A percentile compares a stretch with the other conserved stretches of the same genome.
Conservation (phyloP, 2,329 filamentous ascomycete species). For the Didymella exigua region DNA sequence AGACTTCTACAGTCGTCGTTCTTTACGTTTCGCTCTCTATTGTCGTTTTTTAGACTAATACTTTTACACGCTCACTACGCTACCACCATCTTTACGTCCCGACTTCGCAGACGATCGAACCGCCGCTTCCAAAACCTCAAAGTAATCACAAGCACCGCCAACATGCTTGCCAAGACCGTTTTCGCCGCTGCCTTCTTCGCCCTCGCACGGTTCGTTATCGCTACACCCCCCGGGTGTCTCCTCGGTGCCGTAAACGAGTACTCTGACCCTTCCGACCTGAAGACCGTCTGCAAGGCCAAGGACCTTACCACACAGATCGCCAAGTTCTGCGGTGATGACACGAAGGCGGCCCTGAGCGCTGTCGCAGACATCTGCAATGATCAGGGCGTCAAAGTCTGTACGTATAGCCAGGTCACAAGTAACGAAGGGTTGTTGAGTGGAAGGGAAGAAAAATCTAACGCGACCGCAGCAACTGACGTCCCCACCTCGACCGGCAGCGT, state of each 20-base stretch:
- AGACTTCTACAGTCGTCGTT: conserved; percentile 21
- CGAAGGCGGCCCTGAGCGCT: conserved; percentile 32
- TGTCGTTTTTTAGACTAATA: conserved; percentile 27
- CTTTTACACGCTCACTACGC: conserved; percentile 10
- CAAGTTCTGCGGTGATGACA: conserved; percentile 32
- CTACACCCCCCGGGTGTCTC: conserved; percentile 36
- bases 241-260: conserved; percentile 41
- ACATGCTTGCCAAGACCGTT: conserved; percentile 38
- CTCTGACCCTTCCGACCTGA: conserved; percentile 33
- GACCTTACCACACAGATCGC: conserved; percentile 30
- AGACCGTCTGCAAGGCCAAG: conserved; percentile 37
- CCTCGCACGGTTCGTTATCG: conserved; percentile 29
- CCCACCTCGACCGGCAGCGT: conserved; percentile 24
- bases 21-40: conserved; percentile 17
- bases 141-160: conserved; percentile 13
- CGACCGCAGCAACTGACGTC: conserved; percentile 24
- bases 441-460: conserved; percentile 3
- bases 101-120: conserved; percentile 3
- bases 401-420: conserved; percentile 14
- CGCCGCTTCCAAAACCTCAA: not conserved
- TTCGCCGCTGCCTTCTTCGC: conserved; percentile 36
- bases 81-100: not conserved
- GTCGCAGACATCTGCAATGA: conserved; percentile 38
- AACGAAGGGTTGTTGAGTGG: not conserved
- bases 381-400: conserved; percentile 38